Conservation (phyloP, 202 grass and related monocot species). For the Alloteropsis angusta region DNA sequence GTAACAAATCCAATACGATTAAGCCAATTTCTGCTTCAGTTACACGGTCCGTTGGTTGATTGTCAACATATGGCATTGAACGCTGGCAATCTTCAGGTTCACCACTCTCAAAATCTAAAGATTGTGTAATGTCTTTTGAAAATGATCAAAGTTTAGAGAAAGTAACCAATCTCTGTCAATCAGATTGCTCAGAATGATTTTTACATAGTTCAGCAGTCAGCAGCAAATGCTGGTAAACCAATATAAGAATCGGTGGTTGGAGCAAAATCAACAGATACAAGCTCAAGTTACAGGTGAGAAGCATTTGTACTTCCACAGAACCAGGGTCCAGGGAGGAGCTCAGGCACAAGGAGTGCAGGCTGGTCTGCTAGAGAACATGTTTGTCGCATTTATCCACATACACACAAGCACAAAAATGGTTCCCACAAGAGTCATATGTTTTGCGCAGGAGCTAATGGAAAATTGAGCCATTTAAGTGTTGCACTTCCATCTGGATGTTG, state of each 20-base stretch:
- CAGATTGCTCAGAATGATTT: neutral
- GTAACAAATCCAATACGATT: neutral
- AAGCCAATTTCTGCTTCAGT: neutral
- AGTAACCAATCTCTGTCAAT: neutral
- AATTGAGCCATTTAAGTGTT: conserved; percentile 14
- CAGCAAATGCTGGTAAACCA: neutral
- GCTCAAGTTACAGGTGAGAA: neutral
- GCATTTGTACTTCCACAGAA: neutral
- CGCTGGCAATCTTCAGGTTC: neutral
- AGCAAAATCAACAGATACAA: neutral
- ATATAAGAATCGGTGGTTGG: neutral
- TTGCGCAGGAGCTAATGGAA: neutral
- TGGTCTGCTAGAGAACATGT: neutral
- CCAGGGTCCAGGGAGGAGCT: neutral
- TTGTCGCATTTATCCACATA: conserved; percentile 8
- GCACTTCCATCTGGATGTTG: conserved; percentile 85
- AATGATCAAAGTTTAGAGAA: neutral
- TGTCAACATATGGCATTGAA: neutral
- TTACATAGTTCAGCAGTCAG: neutral
- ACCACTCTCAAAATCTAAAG: neutral
- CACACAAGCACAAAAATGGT: neutral
- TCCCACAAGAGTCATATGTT: neutral
- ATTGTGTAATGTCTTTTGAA: neutral
- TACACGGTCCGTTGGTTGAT: neutral
- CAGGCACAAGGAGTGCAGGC: neutral